phyloP scores from a whole-genome alignment of 352 stramenopile genomes.

The Phytophthora citrophthora region DNA sequence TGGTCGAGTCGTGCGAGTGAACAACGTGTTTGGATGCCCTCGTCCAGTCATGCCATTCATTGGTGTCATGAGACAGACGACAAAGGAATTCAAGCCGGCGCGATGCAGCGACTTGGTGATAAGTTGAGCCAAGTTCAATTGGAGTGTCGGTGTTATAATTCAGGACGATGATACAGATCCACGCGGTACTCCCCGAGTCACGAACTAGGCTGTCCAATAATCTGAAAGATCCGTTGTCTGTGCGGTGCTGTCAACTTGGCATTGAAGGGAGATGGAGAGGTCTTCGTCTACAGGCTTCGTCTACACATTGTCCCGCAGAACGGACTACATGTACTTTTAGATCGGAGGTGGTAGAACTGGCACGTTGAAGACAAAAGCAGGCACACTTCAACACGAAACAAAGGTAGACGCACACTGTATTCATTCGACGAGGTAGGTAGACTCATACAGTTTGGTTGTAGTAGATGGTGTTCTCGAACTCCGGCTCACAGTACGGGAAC shows the following conservation, averaged over 20 bases:
- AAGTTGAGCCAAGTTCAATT: constrained; percentile 11
- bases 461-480: constrained; percentile 35
- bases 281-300: constrained; percentile 14
- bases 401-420: constrained; percentile 2
- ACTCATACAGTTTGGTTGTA: constrained; percentile 40
- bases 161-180: constrained; percentile 17
- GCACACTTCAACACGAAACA: neutral
- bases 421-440: neutral
- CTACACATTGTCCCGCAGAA: neutral
- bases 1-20: constrained; percentile 7
- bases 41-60: constrained; percentile 25
- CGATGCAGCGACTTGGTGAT: constrained; percentile 19
- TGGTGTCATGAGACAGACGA: constrained; percentile 24
- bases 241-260: neutral
- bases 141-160: constrained; percentile 21
- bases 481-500: constrained; percentile 43
- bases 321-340: neutral
- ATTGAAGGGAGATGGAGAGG: neutral
- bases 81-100: constrained; percentile 18
- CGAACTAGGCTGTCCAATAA: constrained; percentile 3
- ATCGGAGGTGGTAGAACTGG: neutral
- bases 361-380: constrained; percentile 16
- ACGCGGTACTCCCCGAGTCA: constrained; percentile 1
- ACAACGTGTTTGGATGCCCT: constrained; percentile 22
- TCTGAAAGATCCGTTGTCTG: neutral